phyloP scores from a whole-genome alignment of 805 yeast species.

The Kazachstania bromeliacearum region DNA sequence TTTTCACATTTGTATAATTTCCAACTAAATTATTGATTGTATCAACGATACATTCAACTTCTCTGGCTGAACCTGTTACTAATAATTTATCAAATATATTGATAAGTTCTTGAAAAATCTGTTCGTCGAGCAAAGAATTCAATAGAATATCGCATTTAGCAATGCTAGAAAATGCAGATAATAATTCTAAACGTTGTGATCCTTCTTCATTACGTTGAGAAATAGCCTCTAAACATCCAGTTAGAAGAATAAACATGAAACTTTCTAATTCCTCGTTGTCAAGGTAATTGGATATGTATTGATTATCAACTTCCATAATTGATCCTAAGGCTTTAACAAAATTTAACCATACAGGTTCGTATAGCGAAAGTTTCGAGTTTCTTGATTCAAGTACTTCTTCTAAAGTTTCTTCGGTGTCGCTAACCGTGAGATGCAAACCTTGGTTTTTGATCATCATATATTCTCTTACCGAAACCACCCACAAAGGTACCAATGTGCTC shows the following conservation, averaged over 20 bases:
- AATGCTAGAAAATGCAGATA: slow-evolving; percentile 46
- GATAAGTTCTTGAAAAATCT: slow-evolving; percentile 62
- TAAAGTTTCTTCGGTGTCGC: slow-evolving; percentile 4
- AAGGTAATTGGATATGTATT: slow-evolving; percentile 38
- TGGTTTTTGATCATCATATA: slow-evolving; percentile 57
- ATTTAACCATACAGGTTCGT: slow-evolving; percentile 57
- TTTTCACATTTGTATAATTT: slow-evolving; percentile 26
- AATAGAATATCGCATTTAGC: slow-evolving; percentile 49
- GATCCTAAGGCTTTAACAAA: slow-evolving; percentile 67
- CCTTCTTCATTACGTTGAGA: slow-evolving; percentile 33
- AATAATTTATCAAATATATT: slow-evolving; percentile 68
- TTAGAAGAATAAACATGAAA: slow-evolving; percentile 70
- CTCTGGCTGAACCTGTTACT: slow-evolving; percentile 43
- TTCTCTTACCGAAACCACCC: slow-evolving; percentile 72
- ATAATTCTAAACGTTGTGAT: slow-evolving; percentile 28
- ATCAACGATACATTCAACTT: slow-evolving; percentile 41
- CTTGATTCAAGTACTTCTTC: slow-evolving; percentile 1
- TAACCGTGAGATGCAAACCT: no score
- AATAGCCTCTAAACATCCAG: slow-evolving; percentile 73
- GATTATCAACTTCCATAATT: slow-evolving; percentile 43
- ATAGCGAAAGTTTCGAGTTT: slow-evolving; percentile 24
- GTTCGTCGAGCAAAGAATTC: slow-evolving; percentile 52
- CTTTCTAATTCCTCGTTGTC: slow-evolving; percentile 45
- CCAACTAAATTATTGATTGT: slow-evolving; percentile 49
- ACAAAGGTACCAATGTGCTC: slow-evolving; percentile 55